Evolutionary conservation across 305 asterid species (phyloP).

Genomic region (Fraxinus greggii): DNA sequence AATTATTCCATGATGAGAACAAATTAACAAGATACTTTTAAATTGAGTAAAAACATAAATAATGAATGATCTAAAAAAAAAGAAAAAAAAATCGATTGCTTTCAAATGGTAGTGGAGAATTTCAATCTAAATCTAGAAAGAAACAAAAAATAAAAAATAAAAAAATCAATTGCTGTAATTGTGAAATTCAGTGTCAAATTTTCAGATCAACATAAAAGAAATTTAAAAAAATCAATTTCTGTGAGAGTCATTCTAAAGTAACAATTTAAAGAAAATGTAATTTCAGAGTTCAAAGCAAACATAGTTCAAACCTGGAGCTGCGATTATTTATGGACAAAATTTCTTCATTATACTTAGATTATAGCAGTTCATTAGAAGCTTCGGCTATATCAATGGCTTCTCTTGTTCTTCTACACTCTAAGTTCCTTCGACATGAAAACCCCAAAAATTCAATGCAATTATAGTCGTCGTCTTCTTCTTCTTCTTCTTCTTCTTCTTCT

Average conservation of each 20-base stretch:
- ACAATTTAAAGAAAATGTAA: not conserved
- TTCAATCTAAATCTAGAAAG: not conserved
- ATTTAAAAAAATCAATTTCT: too few species aligned
- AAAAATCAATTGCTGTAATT: not conserved
- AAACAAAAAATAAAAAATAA: too few species aligned
- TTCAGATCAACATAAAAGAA: too few species aligned
- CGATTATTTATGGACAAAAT: not conserved
- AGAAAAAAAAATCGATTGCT: not conserved
- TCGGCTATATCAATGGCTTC: too few species aligned
- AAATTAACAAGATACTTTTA: not conserved
- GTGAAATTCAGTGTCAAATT: not conserved
- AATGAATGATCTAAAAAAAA: not conserved
- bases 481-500: too few species aligned
- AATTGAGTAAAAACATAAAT: not conserved
- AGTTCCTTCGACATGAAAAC: too few species aligned
- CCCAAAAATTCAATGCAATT: too few species aligned
- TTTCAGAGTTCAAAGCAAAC: not conserved
- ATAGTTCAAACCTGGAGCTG: not conserved
- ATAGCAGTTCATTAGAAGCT: too few species aligned
- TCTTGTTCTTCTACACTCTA: too few species aligned
- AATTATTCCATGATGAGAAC: not conserved
- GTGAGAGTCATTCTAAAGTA: not conserved
- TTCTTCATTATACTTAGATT: too few species aligned
- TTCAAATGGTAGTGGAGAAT: not conserved
- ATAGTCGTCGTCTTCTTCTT: too few species aligned